phyloP scores from a whole-genome alignment of 495 filamentous ascomycete genomes.

The Trypethelium eluteriae region DNA sequence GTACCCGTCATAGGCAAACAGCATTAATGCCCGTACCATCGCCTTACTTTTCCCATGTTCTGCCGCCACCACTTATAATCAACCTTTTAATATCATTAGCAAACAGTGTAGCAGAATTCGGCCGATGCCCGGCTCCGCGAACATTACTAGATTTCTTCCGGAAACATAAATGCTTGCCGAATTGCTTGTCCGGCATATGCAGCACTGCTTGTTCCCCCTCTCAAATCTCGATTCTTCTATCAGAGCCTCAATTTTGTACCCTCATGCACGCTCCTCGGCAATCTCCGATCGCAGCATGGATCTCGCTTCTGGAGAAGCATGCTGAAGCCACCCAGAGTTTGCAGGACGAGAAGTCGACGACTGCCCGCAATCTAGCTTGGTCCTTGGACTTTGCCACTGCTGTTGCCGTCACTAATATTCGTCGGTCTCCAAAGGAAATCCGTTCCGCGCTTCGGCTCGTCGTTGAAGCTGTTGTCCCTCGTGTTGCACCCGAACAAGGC shows the following conservation, averaged over 20 bases:
- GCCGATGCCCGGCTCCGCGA: neutral
- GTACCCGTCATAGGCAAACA: neutral
- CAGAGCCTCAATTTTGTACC: neutral
- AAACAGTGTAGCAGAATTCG: neutral
- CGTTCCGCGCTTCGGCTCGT: neutral
- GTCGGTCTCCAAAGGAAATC: slow-evolving; percentile 1
- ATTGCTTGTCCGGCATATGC: neutral
- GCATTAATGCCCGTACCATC: neutral
- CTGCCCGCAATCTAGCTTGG: neutral
- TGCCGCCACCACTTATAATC: neutral
- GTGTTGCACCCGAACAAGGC: neutral
- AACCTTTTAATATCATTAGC: neutral
- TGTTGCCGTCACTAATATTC: neutral
- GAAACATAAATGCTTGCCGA: neutral
- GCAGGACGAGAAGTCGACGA: neutral
- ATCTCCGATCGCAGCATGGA: neutral
- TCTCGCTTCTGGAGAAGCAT: slow-evolving; percentile 8
- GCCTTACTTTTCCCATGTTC: neutral
- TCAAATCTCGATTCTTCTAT: neutral
- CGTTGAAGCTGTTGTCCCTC: neutral
- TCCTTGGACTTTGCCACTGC: slow-evolving; percentile 4
- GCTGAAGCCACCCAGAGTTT: neutral
- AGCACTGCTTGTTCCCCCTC: neutral
- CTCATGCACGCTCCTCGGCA: slow-evolving; percentile 3
- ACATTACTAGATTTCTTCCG: neutral